These are phyloP conservation scores for Closterium sp. DNA, from an alignment of 139 green algal species.

Conservation along the genomic window DNA sequence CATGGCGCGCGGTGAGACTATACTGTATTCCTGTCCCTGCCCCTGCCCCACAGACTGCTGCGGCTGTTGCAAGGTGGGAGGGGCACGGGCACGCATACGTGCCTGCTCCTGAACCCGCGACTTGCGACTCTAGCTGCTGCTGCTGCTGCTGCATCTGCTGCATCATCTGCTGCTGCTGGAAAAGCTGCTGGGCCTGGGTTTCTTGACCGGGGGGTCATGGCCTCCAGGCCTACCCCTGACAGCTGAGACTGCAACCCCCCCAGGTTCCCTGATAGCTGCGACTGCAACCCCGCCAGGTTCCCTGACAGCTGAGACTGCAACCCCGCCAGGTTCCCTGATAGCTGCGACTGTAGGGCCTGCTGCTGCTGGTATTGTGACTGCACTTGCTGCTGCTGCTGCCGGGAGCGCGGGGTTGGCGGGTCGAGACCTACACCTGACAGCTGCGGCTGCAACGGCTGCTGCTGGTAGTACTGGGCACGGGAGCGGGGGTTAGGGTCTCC, in stretches of 20 bases:
- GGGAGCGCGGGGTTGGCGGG: not conserved
- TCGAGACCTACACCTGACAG: not conserved
- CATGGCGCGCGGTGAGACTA: not conserved
- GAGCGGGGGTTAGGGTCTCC: not conserved
- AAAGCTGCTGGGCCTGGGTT: not conserved
- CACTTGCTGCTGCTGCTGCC: not conserved
- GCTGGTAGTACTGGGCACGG: not conserved
- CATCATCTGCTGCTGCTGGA: not conserved
- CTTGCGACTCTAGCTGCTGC: not conserved
- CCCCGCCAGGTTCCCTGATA: too few relatives aligned
- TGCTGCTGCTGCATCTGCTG: not conserved
- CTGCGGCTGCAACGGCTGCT: not conserved
- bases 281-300: too few relatives aligned
- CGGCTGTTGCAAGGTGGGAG: not conserved
- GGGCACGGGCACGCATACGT: not conserved
- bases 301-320: too few relatives aligned
- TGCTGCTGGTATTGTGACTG: not conserved
- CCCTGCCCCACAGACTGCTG: not conserved
- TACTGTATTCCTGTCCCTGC: not conserved
- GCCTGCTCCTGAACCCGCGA: not conserved
- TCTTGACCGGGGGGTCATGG: not conserved
- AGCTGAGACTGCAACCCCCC: not conserved
- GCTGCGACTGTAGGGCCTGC: too few relatives aligned
- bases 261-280: too few relatives aligned
- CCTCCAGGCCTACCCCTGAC: not conserved